Percentiles rank a stretch among this genome's conserved stretches.
Conservation (phyloP, 495 filamentous ascomycete genomes). For the Bacidia rubella region DNA sequence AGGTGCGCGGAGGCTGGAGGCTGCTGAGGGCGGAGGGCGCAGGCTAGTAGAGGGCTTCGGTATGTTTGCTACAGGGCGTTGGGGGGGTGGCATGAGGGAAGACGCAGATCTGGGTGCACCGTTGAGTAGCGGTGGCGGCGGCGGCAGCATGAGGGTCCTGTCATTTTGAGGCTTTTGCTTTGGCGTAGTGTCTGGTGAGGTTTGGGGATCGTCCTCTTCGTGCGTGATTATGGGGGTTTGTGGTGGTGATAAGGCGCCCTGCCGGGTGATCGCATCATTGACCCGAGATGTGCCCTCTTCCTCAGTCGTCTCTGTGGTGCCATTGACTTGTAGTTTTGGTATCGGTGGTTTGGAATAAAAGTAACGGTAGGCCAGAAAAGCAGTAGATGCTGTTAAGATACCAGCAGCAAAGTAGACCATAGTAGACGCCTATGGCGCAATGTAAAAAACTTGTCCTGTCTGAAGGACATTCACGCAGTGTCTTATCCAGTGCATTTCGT, state of each 20-base stretch:
- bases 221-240: background rate
- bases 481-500: too few relatives aligned
- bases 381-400: constrained; percentile 3
- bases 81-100: constrained; percentile 17
- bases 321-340: background rate
- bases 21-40: constrained; percentile 21
- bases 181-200: background rate
- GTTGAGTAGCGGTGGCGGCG: background rate
- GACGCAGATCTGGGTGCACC: background rate
- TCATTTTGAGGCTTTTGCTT: background rate
- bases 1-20: constrained; percentile 28
- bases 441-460: too few relatives aligned
- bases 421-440: background rate
- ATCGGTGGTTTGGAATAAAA: background rate
- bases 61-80: constrained; percentile 11
- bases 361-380: constrained; percentile 9
- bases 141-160: background rate
- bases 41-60: constrained; percentile 21
- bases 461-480: too few relatives aligned
- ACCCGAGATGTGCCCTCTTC: background rate
- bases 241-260: background rate
- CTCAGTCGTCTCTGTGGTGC: background rate
- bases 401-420: constrained; percentile 11
- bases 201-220: background rate
- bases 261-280: background rate